phyloP scores from a whole-genome alignment of 345 rosid species.

The Ricinus communis region DNA sequence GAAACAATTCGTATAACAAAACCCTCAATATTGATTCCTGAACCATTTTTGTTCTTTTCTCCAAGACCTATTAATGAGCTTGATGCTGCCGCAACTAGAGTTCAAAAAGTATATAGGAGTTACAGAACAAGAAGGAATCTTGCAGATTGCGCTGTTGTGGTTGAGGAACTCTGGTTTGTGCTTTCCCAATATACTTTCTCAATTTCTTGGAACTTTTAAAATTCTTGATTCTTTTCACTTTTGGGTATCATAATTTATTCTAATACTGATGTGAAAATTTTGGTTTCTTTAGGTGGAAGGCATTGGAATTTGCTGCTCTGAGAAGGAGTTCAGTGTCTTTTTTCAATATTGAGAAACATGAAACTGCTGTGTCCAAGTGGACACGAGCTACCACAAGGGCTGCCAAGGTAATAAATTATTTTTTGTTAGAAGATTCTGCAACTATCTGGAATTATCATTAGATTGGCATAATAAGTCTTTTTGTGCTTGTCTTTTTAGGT shows the following conservation, averaged over 20 bases:
- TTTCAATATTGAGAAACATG: slow-evolving; percentile 51
- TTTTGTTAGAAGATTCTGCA: too few relatives aligned
- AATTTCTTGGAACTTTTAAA: not conserved
- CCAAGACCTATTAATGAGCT: slow-evolving; percentile 61
- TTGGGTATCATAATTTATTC: not conserved
- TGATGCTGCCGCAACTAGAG: slow-evolving; percentile 56
- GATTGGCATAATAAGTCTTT: not conserved
- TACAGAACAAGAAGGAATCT: slow-evolving; percentile 54
- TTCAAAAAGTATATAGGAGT: slow-evolving; percentile 52
- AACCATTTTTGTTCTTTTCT: slow-evolving; percentile 44
- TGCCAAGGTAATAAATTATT: slow-evolving; percentile 48
- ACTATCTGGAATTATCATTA: not conserved
- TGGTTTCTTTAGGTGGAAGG: slow-evolving; percentile 53
- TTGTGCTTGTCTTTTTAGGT: slow-evolving; percentile 34
- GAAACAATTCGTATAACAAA: slow-evolving; percentile 33
- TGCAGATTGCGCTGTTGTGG: slow-evolving; percentile 74
- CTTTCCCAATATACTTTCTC: slow-evolving; percentile 17
- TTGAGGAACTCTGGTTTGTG: slow-evolving; percentile 69
- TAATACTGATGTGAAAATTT: slow-evolving; percentile 5
- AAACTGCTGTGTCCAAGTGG: slow-evolving; percentile 64
- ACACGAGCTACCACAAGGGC: slow-evolving; percentile 57
- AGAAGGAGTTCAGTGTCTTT: slow-evolving; percentile 52
- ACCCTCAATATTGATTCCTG: slow-evolving; percentile 49
- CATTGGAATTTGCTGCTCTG: slow-evolving; percentile 60
- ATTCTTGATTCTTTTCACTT: not conserved